A percentile compares a stretch with the other conserved stretches of the same genome.
phyloP scores from a whole-genome alignment of 192 early-diverging fungal species.

The Gamsiella multidivaricata region DNA sequence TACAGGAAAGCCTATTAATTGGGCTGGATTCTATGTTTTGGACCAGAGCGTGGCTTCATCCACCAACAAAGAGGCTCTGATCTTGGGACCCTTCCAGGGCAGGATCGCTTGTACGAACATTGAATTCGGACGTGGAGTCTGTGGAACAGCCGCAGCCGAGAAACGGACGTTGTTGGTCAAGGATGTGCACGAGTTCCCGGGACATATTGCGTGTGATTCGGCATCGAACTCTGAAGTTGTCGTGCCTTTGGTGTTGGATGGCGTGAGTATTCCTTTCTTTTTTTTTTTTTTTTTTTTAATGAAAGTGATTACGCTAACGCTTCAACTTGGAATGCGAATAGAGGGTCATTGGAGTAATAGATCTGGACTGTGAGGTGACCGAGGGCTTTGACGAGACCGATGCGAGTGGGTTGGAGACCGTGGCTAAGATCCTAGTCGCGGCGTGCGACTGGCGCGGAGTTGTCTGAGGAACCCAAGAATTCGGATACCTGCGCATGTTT shows the following conservation, averaged over 20 bases:
- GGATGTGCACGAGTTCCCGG: slow-evolving; percentile 85
- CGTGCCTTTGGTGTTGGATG: slow-evolving; percentile 73
- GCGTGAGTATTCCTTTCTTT: slow-evolving; percentile 37
- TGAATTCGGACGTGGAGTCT: slow-evolving; percentile 86
- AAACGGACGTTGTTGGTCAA: slow-evolving; percentile 69
- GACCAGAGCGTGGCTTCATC: slow-evolving; percentile 49
- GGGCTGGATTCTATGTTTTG: slow-evolving; percentile 86
- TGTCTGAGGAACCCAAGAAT: background rate
- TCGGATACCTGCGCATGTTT: background rate
- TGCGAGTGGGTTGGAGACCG: slow-evolving; percentile 70
- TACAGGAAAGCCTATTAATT: slow-evolving; percentile 75
- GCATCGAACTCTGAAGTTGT: slow-evolving; percentile 88
- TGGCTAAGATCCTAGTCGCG: slow-evolving; percentile 67
- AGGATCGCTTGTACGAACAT: slow-evolving; percentile 91
- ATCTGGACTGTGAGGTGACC: slow-evolving; percentile 72
- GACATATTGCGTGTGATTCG: slow-evolving; percentile 94
- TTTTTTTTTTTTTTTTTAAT: slow-evolving; percentile 13
- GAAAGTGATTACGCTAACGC: no score
- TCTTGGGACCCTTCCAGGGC: slow-evolving; percentile 93
- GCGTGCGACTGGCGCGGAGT: slow-evolving; percentile 56
- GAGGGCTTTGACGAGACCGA: slow-evolving; percentile 79
- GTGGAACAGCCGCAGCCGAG: slow-evolving; percentile 81
- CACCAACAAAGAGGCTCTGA: slow-evolving; percentile 54
- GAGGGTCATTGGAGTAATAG: slow-evolving; percentile 74
- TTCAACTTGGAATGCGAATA: slow-evolving; percentile 25